Evolutionary conservation across 2,329 filamentous ascomycete genomes (phyloP).

Genomic region (Scleromitrula shiraiana): DNA sequence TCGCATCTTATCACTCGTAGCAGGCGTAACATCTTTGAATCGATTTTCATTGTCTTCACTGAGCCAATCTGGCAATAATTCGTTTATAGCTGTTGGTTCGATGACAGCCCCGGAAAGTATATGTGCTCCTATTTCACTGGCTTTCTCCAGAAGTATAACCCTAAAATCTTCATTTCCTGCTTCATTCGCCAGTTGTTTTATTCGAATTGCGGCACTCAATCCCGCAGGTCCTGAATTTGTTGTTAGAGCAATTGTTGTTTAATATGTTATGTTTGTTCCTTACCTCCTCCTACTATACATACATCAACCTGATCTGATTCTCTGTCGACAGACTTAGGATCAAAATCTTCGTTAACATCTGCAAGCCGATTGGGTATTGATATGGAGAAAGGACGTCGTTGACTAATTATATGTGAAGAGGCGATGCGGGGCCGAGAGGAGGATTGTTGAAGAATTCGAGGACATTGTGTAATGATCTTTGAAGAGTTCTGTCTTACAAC

Average conservation of each 20-base stretch:
- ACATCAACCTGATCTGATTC: conserved; percentile 94
- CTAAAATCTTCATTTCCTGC: conserved; percentile 94
- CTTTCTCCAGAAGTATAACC: conserved; percentile 88
- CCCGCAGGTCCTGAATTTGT: conserved; percentile 65
- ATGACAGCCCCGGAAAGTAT: conserved; percentile 95
- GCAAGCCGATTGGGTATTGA: conserved; percentile 34
- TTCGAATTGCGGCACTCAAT: conserved; percentile 81
- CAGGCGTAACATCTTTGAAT: conserved; percentile 82
- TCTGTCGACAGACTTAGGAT: conserved; percentile 64
- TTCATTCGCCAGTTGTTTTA: conserved; percentile 93
- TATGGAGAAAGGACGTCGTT: conserved; percentile 36
- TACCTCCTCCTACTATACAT: conserved; percentile 86
- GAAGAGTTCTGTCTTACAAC: conserved; percentile 15
- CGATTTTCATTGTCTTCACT: conserved; percentile 78
- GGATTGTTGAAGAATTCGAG: conserved; percentile 12
- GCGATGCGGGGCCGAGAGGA: conserved; percentile 16
- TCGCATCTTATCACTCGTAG: conserved; percentile 78
- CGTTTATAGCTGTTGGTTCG: conserved; percentile 78
- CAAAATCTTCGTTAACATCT: conserved; percentile 49
- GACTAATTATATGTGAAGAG: conserved; percentile 18
- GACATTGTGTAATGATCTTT: conserved; percentile 14
- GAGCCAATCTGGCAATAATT: conserved; percentile 91
- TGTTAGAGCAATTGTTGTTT: conserved; percentile 10
- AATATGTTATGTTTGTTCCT: conserved; percentile 17
- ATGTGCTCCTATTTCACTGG: conserved; percentile 88